These are phyloP conservation scores for Yamadazyma diospyri DNA, from an alignment of 1,139 yeast species.

Conservation along the genomic window DNA sequence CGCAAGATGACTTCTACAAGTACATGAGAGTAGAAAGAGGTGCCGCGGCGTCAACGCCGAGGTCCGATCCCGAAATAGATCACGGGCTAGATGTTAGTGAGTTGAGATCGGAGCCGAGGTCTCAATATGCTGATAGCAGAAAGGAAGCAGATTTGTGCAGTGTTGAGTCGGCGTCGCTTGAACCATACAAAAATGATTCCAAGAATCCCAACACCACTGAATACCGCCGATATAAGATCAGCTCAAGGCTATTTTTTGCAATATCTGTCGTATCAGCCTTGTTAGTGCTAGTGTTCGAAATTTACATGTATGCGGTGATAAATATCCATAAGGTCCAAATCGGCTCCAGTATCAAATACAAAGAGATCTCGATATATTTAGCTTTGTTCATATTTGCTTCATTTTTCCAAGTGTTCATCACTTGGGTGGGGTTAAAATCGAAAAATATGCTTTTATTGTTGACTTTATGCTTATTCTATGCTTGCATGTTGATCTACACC, in stretches of 20 bases:
- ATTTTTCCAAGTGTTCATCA: slow-evolving; percentile 36
- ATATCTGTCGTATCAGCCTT: slow-evolving; percentile 30
- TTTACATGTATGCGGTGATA: slow-evolving; percentile 34
- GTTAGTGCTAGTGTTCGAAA: slow-evolving; percentile 27
- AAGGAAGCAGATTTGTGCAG: neutral
- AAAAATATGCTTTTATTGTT: slow-evolving; percentile 41
- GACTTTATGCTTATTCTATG: slow-evolving; percentile 42
- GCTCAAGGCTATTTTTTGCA: slow-evolving; percentile 19
- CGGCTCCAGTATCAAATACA: slow-evolving; percentile 17
- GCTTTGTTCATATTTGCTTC: slow-evolving; percentile 47
- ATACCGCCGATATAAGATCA: slow-evolving; percentile 8
- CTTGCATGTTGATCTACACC: slow-evolving; percentile 49
- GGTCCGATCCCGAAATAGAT: too few species aligned
- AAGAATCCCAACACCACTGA: slow-evolving; percentile 9
- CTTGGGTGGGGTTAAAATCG: slow-evolving; percentile 40
- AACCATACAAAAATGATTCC: slow-evolving; percentile 7
- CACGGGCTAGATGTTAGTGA: too few species aligned
- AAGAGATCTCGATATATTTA: slow-evolving; percentile 22
- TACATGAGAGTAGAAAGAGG: slow-evolving; percentile 5
- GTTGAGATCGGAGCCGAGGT: too few species aligned
- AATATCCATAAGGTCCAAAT: slow-evolving; percentile 26
- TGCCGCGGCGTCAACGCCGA: neutral
- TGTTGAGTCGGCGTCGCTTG: slow-evolving; percentile 3
- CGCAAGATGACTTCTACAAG: slow-evolving; percentile 5
- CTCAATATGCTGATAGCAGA: too few species aligned